A percentile compares a stretch with the other conserved stretches of the same genome.
phyloP scores from a whole-genome alignment of 2,329 filamentous ascomycete species.

The Pseudocercospora fuligena region DNA sequence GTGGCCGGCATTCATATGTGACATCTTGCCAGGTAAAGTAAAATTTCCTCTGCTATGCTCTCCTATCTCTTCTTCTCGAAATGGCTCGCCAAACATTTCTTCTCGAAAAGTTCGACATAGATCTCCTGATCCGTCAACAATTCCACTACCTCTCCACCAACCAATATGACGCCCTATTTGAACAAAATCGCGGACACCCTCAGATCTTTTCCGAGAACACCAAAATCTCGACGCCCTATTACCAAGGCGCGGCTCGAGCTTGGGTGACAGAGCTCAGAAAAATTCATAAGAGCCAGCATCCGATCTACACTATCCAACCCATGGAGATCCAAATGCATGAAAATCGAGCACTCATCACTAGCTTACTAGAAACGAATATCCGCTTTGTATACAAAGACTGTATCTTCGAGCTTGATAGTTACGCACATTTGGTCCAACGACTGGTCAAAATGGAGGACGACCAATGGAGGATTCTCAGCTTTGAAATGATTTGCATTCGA shows the following conservation, averaged over 20 bases:
- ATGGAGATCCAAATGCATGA: not conserved
- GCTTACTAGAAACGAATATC: not conserved
- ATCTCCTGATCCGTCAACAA: not conserved
- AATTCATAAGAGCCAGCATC: too few species aligned
- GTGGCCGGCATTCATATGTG: too few species aligned
- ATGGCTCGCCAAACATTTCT: not conserved
- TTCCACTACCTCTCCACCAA: not conserved
- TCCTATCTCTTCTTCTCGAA: not conserved
- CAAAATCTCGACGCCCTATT: not conserved
- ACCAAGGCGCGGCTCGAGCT: not conserved
- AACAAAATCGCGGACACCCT: not conserved
- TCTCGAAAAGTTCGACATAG: not conserved
- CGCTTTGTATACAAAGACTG: not conserved
- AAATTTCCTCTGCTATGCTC: too few species aligned
- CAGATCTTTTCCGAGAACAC: too few species aligned
- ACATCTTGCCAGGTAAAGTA: too few species aligned
- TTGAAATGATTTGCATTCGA: not conserved
- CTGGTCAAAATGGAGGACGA: not conserved
- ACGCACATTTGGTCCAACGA: not conserved
- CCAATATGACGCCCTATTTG: not conserved
- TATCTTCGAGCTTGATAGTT: not conserved
- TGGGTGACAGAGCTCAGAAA: not conserved
- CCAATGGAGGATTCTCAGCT: not conserved
- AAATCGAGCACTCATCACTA: not conserved
- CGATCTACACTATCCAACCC: not conserved